Conservation (phyloP, 1,139 yeast species). For the Blastobotrys proliferans region DNA sequence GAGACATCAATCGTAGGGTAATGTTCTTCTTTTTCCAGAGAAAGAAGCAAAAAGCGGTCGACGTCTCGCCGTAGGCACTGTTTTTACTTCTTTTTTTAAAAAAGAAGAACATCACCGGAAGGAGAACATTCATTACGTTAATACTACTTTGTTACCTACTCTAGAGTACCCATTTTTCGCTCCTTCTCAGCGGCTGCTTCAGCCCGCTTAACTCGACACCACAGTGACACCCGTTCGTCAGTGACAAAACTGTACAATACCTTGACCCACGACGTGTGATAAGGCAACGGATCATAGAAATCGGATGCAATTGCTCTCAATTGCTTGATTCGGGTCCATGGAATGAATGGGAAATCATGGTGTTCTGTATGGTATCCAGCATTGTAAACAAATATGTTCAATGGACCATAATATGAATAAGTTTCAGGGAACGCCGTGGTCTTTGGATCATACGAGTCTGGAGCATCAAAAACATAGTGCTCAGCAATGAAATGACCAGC, state of each 20-base stretch:
- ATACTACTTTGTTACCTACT: background rate
- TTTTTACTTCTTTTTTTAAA: no score
- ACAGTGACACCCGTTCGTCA: constrained; percentile 63
- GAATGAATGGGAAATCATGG: constrained; percentile 90
- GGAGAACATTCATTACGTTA: background rate
- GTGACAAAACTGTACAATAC: constrained; percentile 71
- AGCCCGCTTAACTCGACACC: constrained; percentile 72
- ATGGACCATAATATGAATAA: constrained; percentile 79
- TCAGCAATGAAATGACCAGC: constrained; percentile 96
- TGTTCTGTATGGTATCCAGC: constrained; percentile 94
- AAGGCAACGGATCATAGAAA: constrained; percentile 78
- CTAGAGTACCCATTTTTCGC: constrained; percentile 17
- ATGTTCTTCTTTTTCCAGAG: no score
- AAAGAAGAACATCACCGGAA: no score
- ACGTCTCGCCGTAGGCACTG: no score
- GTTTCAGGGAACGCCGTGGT: constrained; percentile 61
- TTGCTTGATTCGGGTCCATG: constrained; percentile 78
- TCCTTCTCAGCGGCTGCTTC: constrained; percentile 20
- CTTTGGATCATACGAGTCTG: constrained; percentile 37
- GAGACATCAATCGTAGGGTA: no score
- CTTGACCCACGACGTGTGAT: constrained; percentile 72
- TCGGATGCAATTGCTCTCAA: constrained; percentile 68
- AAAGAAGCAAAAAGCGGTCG: no score
- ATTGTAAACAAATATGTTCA: constrained; percentile 79
- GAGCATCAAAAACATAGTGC: constrained; percentile 72